Percentiles rank a stretch among this genome's conserved stretches.
These are phyloP conservation scores for Cladosporium phlei DNA, from an alignment of 2,329 filamentous ascomycete species.

Conservation along the genomic window DNA sequence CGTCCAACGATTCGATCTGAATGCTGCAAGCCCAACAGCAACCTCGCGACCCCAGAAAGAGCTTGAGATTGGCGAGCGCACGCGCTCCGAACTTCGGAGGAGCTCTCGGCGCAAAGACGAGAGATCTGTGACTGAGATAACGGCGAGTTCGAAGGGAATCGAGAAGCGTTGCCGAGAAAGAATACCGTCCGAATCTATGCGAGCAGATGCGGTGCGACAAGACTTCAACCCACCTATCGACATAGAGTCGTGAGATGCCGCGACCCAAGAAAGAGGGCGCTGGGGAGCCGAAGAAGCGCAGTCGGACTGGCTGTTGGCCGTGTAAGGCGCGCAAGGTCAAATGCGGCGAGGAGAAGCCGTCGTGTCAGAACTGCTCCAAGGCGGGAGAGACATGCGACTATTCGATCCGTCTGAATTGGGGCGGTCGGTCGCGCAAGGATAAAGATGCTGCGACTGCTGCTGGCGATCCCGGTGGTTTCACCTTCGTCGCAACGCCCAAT, in stretches of 20 bases:
- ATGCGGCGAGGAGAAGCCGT: slow-evolving; percentile 73
- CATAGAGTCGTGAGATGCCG: too few species aligned
- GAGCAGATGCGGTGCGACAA: too few species aligned
- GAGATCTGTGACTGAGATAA: too few species aligned
- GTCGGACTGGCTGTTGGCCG: slow-evolving; percentile 67
- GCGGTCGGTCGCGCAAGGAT: slow-evolving; percentile 59
- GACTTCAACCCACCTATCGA: too few species aligned
- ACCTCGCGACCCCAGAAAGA: background rate
- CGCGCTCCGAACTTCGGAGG: too few species aligned
- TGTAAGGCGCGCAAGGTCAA: slow-evolving; percentile 77
- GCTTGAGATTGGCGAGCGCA: background rate
- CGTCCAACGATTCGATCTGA: too few species aligned
- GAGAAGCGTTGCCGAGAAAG: too few species aligned
- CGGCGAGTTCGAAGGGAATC: too few species aligned
- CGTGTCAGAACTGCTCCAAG: slow-evolving; percentile 67
- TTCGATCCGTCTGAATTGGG: slow-evolving; percentile 76
- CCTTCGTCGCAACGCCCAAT: slow-evolving; percentile 25
- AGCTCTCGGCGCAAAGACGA: too few species aligned
- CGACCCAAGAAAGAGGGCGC: slow-evolving; percentile 58
- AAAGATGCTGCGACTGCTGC: slow-evolving; percentile 27
- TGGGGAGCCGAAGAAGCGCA: slow-evolving; percentile 59
- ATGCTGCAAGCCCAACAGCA: too few species aligned
- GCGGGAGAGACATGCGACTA: slow-evolving; percentile 70
- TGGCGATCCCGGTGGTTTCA: slow-evolving; percentile 26
- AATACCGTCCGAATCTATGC: too few species aligned